Percentiles rank a stretch among this genome's conserved stretches.
phyloP scores from a whole-genome alignment of 2,329 filamentous ascomycete genomes.

The Escovopsis sp. region DNA sequence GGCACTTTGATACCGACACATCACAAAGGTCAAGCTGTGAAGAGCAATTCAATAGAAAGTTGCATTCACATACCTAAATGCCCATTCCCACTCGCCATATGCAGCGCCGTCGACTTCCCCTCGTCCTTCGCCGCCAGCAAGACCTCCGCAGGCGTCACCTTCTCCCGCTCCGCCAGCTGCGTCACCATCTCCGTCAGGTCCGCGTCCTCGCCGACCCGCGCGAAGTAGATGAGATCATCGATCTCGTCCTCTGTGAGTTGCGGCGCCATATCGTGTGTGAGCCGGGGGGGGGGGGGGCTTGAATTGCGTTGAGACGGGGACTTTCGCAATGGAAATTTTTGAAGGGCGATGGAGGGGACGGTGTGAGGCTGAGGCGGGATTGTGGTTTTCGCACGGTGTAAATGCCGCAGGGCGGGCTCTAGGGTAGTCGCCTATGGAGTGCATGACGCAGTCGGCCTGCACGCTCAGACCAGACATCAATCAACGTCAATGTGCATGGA shows the following conservation, averaged over 20 bases:
- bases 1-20: no score
- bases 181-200: slow-evolving; percentile 48
- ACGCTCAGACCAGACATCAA: no score
- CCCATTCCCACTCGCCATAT: slow-evolving; percentile 89
- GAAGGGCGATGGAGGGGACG: slow-evolving; percentile 21
- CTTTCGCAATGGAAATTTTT: slow-evolving; percentile 12
- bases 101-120: slow-evolving; percentile 65
- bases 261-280: slow-evolving; percentile 25
- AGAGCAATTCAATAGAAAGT: no score
- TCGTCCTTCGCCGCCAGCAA: slow-evolving; percentile 56
- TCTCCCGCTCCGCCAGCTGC: slow-evolving; percentile 46
- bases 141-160: slow-evolving; percentile 43
- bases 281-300: no score
- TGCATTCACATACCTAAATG: slow-evolving; percentile 50
- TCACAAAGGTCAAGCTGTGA: no score
- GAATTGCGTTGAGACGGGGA: slow-evolving; percentile 8
- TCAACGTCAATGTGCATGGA: no score
- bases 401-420: neutral
- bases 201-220: slow-evolving; percentile 59
- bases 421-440: neutral
- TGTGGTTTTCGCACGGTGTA: slow-evolving; percentile 21
- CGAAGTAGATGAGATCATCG: slow-evolving; percentile 81
- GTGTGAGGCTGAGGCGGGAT: slow-evolving; percentile 17
- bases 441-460: no score
- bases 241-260: slow-evolving; percentile 62